phyloP scores from a whole-genome alignment of 805 yeast genomes.

The Ogataea glucozyma region DNA sequence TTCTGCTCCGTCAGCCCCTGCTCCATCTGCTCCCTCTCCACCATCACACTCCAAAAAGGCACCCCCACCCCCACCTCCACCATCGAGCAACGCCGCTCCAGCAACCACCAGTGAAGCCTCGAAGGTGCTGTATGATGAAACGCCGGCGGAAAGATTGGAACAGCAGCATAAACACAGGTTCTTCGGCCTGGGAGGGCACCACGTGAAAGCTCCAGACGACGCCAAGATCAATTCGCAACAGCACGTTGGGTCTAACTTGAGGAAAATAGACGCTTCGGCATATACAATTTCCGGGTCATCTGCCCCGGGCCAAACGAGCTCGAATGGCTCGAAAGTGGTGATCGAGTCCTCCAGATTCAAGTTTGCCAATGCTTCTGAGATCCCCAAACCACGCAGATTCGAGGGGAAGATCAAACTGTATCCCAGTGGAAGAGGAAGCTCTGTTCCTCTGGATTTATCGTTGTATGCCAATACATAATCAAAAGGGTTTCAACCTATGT shows the following conservation, averaged over 20 bases:
- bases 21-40: constrained; percentile 14
- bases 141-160: constrained; percentile 28
- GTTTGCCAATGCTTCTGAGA: constrained; percentile 62
- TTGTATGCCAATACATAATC: constrained; percentile 25
- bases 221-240: constrained; percentile 42
- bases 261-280: constrained; percentile 64
- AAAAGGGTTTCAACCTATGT: too few relatives aligned
- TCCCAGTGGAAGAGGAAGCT: constrained; percentile 93
- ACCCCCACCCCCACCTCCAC: constrained; percentile 37
- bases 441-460: constrained; percentile 77
- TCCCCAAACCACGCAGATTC: constrained; percentile 88
- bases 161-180: constrained; percentile 19
- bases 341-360: constrained; percentile 77
- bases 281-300: constrained; percentile 56
- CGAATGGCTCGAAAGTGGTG: constrained; percentile 34
- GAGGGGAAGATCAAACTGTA: constrained; percentile 73
- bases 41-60: constrained; percentile 17
- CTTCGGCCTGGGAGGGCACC: constrained; percentile 18
- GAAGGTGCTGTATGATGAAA: constrained; percentile 19
- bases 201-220: constrained; percentile 33
- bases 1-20: constrained; percentile 8
- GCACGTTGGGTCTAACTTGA: constrained; percentile 48
- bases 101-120: constrained; percentile 8
- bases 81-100: constrained; percentile 17
- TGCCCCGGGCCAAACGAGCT: constrained; percentile 14